A percentile compares a stretch with the other conserved stretches of the same genome.
These are phyloP conservation scores for Aspergillus thermomutatus DNA, from an alignment of 2,329 filamentous ascomycete genomes.

Conservation along the genomic window DNA sequence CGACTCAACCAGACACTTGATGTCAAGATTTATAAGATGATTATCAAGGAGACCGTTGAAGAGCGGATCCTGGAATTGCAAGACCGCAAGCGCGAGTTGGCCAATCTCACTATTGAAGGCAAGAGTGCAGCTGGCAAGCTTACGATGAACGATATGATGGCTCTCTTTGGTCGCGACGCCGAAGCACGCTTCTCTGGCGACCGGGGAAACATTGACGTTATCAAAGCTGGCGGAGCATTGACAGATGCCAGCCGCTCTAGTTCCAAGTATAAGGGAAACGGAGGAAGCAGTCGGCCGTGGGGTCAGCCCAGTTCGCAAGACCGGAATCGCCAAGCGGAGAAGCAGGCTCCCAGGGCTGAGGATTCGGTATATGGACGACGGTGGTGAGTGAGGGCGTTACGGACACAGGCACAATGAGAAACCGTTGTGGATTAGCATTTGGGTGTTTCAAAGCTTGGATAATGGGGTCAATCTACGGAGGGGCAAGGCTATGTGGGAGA, in stretches of 20 bases:
- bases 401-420: background rate
- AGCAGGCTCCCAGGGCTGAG: slow-evolving; percentile 11
- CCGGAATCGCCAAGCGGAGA: slow-evolving; percentile 9
- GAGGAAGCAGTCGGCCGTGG: background rate
- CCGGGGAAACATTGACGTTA: slow-evolving; percentile 39
- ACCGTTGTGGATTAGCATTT: background rate
- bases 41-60: slow-evolving; percentile 81
- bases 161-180: slow-evolving; percentile 74
- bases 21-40: slow-evolving; percentile 92
- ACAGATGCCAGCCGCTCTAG: slow-evolving; percentile 14
- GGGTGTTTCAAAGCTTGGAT: background rate
- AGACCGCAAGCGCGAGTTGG: slow-evolving; percentile 86
- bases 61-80: slow-evolving; percentile 92
- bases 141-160: slow-evolving; percentile 87
- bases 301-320: slow-evolving; percentile 8
- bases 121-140: slow-evolving; percentile 75
- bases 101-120: slow-evolving; percentile 85
- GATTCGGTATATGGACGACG: slow-evolving; percentile 27
- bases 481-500: background rate
- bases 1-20: slow-evolving; percentile 96
- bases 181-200: slow-evolving; percentile 45
- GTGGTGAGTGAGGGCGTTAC: slow-evolving; percentile 14
- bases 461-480: background rate
- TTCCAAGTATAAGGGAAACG: slow-evolving; percentile 2
- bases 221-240: slow-evolving; percentile 31